Evolutionary conservation across 2,329 filamentous ascomycete genomes (phyloP).

Genomic region (Emmonsiellopsis sp.): DNA sequence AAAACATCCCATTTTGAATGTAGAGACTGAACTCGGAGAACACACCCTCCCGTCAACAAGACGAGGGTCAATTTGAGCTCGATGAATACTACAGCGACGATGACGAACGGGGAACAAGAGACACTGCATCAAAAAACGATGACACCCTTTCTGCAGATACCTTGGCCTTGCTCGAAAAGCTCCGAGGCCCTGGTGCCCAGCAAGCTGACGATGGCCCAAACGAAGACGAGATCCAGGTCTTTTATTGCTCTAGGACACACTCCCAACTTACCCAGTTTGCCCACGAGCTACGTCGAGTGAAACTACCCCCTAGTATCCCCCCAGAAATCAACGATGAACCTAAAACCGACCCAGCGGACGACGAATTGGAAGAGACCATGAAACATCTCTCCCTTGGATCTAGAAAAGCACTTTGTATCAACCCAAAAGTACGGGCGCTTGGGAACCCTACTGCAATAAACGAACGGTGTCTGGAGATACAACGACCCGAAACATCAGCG

Average conservation of each 20-base stretch:
- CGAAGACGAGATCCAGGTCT: slow-evolving; percentile 69
- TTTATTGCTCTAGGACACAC: slow-evolving; percentile 86
- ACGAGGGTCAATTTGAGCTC: slow-evolving; percentile 64
- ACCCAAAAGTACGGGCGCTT: slow-evolving; percentile 66
- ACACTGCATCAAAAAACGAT: slow-evolving; percentile 22
- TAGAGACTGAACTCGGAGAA: slow-evolving; percentile 22
- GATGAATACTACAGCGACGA: slow-evolving; percentile 63
- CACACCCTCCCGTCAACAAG: slow-evolving; percentile 20
- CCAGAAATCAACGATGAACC: slow-evolving; percentile 22
- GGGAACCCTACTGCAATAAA: slow-evolving; percentile 73
- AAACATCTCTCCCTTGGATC: slow-evolving; percentile 81
- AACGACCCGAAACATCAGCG: slow-evolving; percentile 56
- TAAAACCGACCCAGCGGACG: slow-evolving; percentile 1
- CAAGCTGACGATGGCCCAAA: slow-evolving; percentile 38
- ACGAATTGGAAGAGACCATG: slow-evolving; percentile 48
- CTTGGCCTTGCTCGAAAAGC: slow-evolving; percentile 60
- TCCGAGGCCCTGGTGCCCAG: slow-evolving; percentile 31
- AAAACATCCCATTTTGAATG: not conserved
- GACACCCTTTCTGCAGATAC: slow-evolving; percentile 64
- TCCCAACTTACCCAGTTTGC: slow-evolving; percentile 87
- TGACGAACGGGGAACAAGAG: slow-evolving; percentile 31
- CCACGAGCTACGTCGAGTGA: slow-evolving; percentile 68
- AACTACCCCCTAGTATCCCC: slow-evolving; percentile 63
- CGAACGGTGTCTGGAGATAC: slow-evolving; percentile 82
- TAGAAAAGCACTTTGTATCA: slow-evolving; percentile 82